Percentiles rank a stretch among this genome's conserved stretches.
phyloP scores from a whole-genome alignment of 345 rosid genomes.

The Clausena lansium region DNA sequence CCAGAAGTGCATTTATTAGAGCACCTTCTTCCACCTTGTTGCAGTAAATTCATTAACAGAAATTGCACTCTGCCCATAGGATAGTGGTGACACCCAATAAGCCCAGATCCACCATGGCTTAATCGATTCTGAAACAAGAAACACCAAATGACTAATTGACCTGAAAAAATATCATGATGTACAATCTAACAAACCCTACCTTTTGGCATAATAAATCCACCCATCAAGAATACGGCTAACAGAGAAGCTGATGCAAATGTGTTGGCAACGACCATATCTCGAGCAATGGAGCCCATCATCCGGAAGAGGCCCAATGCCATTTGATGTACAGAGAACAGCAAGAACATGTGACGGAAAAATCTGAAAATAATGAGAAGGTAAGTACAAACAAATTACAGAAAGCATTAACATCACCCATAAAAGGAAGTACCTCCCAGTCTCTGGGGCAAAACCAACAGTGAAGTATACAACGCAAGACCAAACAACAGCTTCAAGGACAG shows the following conservation, averaged over 20 bases:
- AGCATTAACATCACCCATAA: background rate
- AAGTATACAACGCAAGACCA: constrained; percentile 87
- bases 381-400: constrained; percentile 12
- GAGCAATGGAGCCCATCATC: constrained; percentile 69
- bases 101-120: constrained; percentile 95
- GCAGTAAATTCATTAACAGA: constrained; percentile 84
- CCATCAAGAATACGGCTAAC: constrained; percentile 61
- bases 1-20: constrained; percentile 3
- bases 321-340: constrained; percentile 79
- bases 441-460: constrained; percentile 80
- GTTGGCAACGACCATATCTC: constrained; percentile 87
- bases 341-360: constrained; percentile 76
- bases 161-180: background rate
- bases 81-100: constrained; percentile 84
- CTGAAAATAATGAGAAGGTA: constrained; percentile 33
- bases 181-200: constrained; percentile 34
- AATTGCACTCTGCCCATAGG: constrained; percentile 78
- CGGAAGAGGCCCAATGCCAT: constrained; percentile 90
- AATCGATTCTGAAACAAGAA: constrained; percentile 47
- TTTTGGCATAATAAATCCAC: constrained; percentile 88
- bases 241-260: constrained; percentile 79
- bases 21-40: constrained; percentile 72
- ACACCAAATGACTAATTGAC: background rate
- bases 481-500: constrained; percentile 74
- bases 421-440: constrained; percentile 51